Evolutionary conservation across 257 asterid species (phyloP).

Genomic region (Striga asiatica): DNA sequence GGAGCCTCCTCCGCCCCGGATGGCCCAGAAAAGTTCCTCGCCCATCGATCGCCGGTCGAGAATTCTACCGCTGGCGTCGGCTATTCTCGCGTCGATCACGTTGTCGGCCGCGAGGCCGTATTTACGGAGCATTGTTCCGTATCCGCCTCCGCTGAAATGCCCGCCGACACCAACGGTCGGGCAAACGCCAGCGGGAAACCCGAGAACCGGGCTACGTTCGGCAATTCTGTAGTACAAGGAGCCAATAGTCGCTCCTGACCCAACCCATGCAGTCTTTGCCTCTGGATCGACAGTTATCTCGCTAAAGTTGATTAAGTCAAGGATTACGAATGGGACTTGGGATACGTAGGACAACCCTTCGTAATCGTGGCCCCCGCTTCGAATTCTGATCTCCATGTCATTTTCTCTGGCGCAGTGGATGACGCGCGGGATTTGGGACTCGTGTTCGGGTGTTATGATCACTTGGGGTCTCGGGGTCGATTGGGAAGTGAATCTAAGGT

Average conservation of each 20-base stretch:
- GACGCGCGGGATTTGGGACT: background rate
- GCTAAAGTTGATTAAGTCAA: conserved; percentile 13
- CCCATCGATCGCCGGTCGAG: background rate
- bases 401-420: background rate
- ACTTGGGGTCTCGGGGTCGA: conserved; percentile 17
- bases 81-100: conserved; percentile 10
- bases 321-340: conserved; percentile 2
- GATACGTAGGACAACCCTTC: conserved; percentile 19
- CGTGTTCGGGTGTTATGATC: background rate
- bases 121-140: conserved; percentile 12
- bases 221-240: background rate
- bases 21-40: conserved; percentile 9
- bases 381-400: background rate
- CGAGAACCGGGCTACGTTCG: background rate
- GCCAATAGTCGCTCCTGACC: background rate
- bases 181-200: conserved; percentile 13
- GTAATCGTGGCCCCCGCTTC: conserved; percentile 7
- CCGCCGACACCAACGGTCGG: conserved; percentile 13
- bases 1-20: conserved; percentile 8
- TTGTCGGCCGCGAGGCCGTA: conserved; percentile 6
- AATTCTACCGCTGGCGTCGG: background rate
- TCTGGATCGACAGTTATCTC: background rate
- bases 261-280: background rate
- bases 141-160: conserved; percentile 8
- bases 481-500: conserved; percentile 14